A percentile compares a stretch with the other conserved stretches of the same genome.
These are phyloP conservation scores for Trametes pubescens DNA, from an alignment of 1,284 basidiomycete genomes.

Conservation along the genomic window DNA sequence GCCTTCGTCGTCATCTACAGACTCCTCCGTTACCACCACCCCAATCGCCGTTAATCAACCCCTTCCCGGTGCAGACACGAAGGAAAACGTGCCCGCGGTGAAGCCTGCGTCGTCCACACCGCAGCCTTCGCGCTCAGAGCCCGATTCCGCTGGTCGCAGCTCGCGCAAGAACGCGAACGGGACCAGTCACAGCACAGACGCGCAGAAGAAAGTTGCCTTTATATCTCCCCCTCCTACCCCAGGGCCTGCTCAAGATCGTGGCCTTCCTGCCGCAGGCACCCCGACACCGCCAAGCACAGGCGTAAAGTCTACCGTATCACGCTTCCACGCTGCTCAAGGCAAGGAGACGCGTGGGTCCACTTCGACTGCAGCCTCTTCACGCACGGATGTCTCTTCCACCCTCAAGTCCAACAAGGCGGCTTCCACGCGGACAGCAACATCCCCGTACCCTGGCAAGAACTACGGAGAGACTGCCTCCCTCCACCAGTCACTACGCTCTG, in stretches of 20 bases:
- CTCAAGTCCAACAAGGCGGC: constrained; percentile 51
- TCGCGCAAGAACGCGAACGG: constrained; percentile 62
- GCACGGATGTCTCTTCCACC: constrained; percentile 52
- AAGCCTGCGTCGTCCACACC: constrained; percentile 45
- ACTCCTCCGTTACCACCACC: constrained; percentile 47
- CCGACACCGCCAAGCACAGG: constrained; percentile 45
- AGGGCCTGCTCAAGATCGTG: constrained; percentile 46
- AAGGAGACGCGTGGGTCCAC: constrained; percentile 75
- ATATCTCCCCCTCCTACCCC: constrained; percentile 79
- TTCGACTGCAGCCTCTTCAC: constrained; percentile 58
- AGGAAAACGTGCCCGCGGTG: constrained; percentile 40
- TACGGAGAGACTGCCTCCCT: constrained; percentile 58
- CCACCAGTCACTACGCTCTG: constrained; percentile 74
- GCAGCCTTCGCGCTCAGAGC: constrained; percentile 42
- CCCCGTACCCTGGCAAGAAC: constrained; percentile 65
- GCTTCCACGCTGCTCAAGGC: constrained; percentile 75
- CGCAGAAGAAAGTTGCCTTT: constrained; percentile 85
- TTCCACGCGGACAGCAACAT: constrained; percentile 65
- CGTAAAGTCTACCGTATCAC: constrained; percentile 71
- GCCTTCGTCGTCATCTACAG: constrained; percentile 38
- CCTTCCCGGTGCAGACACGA: constrained; percentile 34
- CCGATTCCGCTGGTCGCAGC: constrained; percentile 57
- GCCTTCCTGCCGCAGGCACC: constrained; percentile 49
- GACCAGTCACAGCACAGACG: constrained; percentile 50
- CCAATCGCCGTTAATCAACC: constrained; percentile 38